Conservation (phyloP, 179 eudicot species). For the Heliamphora pulchella region DNA sequence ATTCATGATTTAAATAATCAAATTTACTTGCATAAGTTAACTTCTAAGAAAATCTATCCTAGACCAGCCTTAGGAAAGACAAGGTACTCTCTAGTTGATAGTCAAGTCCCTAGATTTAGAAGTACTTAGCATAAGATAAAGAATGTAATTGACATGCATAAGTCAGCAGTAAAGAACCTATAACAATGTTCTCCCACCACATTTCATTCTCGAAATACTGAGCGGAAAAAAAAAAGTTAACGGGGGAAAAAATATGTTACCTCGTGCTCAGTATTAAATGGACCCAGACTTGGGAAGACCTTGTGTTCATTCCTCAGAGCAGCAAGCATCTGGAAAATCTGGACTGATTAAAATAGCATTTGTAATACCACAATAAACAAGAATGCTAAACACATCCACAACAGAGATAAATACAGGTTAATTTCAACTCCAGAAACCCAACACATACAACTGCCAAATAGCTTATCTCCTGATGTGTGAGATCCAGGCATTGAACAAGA, state of each 20-base stretch:
- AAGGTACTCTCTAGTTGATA: not conserved
- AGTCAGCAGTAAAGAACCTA: not conserved
- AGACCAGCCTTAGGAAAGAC: not conserved
- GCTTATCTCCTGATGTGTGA: not conserved
- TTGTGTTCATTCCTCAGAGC: constrained; percentile 75
- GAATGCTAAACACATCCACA: not conserved
- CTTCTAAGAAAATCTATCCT: not conserved
- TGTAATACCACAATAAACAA: not conserved
- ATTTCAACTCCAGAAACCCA: not conserved
- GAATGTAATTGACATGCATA: not conserved
- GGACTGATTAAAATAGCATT: constrained; percentile 15
- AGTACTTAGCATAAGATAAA: not conserved
- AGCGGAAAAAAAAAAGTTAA: not conserved
- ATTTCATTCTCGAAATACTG: not conserved
- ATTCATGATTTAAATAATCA: not conserved
- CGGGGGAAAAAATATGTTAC: constrained; percentile 24
- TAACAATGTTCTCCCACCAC: not conserved
- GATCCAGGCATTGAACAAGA: not conserved
- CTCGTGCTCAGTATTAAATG: constrained; percentile 91
- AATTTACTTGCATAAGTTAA: not conserved
- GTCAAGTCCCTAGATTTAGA: not conserved
- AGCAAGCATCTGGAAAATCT: constrained; percentile 78
- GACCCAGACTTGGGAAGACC: constrained; percentile 46
- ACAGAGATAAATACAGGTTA: not conserved
- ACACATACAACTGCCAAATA: not conserved